These are phyloP conservation scores for Graphilbum fragrans DNA, from an alignment of 2,329 filamentous ascomycete species.

Conservation along the genomic window DNA sequence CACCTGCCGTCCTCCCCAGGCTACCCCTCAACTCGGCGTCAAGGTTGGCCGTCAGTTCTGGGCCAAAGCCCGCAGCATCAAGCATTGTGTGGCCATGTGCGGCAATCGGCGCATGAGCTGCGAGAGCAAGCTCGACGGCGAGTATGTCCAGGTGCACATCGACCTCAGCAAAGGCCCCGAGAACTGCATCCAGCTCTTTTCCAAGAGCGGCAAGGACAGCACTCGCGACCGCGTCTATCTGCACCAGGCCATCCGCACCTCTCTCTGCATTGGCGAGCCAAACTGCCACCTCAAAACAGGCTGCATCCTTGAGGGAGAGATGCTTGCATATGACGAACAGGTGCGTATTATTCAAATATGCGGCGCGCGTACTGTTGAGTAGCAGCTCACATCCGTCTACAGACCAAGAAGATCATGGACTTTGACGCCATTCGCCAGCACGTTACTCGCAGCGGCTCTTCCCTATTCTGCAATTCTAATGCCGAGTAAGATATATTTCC, in stretches of 20 bases:
- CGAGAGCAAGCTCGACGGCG: conserved; percentile 76
- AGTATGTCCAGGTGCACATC: conserved; percentile 83
- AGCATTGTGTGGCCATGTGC: conserved; percentile 59
- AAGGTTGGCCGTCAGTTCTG: conserved; percentile 55
- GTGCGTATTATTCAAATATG: conserved; percentile 20
- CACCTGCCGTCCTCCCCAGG: conserved; percentile 39
- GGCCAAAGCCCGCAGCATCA: conserved; percentile 57
- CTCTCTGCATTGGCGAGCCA: conserved; percentile 46
- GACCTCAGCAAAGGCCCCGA: conserved; percentile 41
- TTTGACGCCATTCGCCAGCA: conserved; percentile 80
- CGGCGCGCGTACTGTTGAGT: neutral
- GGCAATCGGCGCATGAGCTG: conserved; percentile 49
- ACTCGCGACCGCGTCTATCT: conserved; percentile 56
- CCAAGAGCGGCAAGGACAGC: conserved; percentile 85
- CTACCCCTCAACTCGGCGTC: conserved; percentile 38
- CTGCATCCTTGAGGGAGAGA: conserved; percentile 75
- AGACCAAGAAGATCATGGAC: conserved; percentile 51
- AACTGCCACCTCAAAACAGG: conserved; percentile 46
- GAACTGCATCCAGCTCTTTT: conserved; percentile 65
- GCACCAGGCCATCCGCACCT: conserved; percentile 48
- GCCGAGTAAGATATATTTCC: neutral
- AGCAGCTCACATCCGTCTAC: neutral
- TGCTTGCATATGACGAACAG: conserved; percentile 64
- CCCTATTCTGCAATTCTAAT: neutral
- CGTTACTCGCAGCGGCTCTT: conserved; percentile 55